Conservation (phyloP, 2,329 filamentous ascomycete species). For the Xylariaceae sp. region DNA sequence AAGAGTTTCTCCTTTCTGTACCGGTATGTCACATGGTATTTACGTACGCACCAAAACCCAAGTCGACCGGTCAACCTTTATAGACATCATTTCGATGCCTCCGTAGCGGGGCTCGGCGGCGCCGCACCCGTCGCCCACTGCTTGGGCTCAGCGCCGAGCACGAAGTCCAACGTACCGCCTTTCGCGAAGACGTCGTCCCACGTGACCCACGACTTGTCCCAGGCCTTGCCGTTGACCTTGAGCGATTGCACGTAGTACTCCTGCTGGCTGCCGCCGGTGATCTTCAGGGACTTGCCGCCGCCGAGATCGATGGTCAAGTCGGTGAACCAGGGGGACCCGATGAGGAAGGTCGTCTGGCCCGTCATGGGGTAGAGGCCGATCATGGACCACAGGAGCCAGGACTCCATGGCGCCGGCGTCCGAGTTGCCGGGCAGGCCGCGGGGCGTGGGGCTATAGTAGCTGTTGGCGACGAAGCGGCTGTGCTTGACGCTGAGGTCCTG, state of each 20-base stretch:
- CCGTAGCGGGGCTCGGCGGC: constrained; percentile 61
- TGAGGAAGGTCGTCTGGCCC: constrained; percentile 68
- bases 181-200: constrained; percentile 68
- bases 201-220: constrained; percentile 66
- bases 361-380: constrained; percentile 70
- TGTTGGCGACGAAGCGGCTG: constrained; percentile 60
- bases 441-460: constrained; percentile 58
- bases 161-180: constrained; percentile 66
- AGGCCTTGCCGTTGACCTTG: constrained; percentile 64
- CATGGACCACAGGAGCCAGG: constrained; percentile 70
- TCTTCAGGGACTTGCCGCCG: constrained; percentile 53
- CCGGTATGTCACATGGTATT: no score
- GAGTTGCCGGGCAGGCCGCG: constrained; percentile 69
- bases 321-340: constrained; percentile 65
- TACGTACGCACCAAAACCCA: no score
- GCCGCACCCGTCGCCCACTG: constrained; percentile 62
- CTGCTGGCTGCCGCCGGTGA: constrained; percentile 56
- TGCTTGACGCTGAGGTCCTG: constrained; percentile 64
- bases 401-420: constrained; percentile 74
- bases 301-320: constrained; percentile 63
- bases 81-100: constrained; percentile 8
- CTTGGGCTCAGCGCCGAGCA: constrained; percentile 55
- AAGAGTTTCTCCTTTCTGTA: background rate
- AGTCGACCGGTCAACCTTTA: background rate
- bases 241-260: constrained; percentile 67